Evolutionary conservation across 2,329 filamentous ascomycete species (phyloP), one percentile per base, ranked within the genome.

Genomic region (Venturiaceae sp.): DNA sequence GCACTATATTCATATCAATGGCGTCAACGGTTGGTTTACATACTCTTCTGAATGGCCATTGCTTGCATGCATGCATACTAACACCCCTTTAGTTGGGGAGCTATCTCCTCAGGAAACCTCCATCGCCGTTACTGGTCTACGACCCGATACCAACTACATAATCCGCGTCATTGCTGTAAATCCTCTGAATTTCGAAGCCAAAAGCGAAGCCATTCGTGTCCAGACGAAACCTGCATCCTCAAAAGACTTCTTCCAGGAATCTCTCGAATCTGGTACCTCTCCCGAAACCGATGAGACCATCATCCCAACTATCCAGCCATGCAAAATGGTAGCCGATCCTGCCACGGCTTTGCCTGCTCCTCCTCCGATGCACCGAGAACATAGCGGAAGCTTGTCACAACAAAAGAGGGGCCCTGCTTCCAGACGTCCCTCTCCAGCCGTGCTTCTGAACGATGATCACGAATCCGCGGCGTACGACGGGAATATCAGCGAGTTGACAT

Each of bases 1-100:
- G 74, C 94, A 95, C 69, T 81, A 92, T 50, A 90, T 99, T 56
- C 90, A 95, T 70, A 86, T 99, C 63, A 97, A 99, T 72, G 92
- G 92, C 44, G 86, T 92, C 46, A 90, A 90, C 75, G 89, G 90
- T 94, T 73, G 71, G 84, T 62, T 5, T 34, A 23, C 44, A 58
- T 21, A 1, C 21, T 16, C 39, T 14, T 32, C n/a, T n/a, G n/a
- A 13, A 50, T 11, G 13, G 11, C 46, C n/a, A n/a, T n/a, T 39
- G 11, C 36, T 11, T 39, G 36, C 36, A n/a, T n/a, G n/a, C n/a
- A n/a, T 21, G 26, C 14, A 26, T 57, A 7, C 55, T 62, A 8
- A 58, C 34, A 19, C 44, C n/a, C 30, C 16, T 26, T 62, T 68
- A 90, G 88, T 96, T 63, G 94, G 92, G 65, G 90, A 96, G 67